Evolutionary conservation across 129 eudicot species (phyloP), one percentile per base, ranked within the genome.

Genomic region (Cynara cardunculus): DNA sequence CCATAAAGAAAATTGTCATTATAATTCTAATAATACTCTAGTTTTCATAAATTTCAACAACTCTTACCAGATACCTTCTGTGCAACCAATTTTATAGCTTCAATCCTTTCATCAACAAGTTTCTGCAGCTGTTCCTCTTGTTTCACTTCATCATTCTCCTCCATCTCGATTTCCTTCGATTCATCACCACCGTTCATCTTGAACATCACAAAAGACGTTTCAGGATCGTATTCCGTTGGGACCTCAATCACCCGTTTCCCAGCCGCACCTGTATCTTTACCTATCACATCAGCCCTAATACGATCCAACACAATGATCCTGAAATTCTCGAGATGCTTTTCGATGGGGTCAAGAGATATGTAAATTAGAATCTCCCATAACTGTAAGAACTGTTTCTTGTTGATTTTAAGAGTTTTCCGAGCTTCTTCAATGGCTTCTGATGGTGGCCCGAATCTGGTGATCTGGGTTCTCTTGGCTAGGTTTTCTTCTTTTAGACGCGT

Each of bases 341-440:
- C 96, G 11, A 86, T 69, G 14, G 90, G 92, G 72, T 89, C 94
- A 13, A 94, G 90, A 37, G 86, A 76, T 3, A 90, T 66, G 34
- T 92, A 94, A 72, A 92, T 81, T 37, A 94, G 88, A 62, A 94
- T 86, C 85, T 94, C 99, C 99, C 99, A 94, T 26, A 96, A 90
- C 62, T 90, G 96, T 3, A 77, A 25, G 73, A 94, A 94, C 81
- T 94, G 99, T 64, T 78, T 89, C 90, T 89, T 94, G 88, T 92
- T 94, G 79, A 94, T 94, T 72, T 90, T 94, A 80, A 94, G 80
- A 24, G 24, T 62, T 83, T 85, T 90, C 78, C 99, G 88, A 28
- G 84, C 99, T 35, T 85, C 90, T 80, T 90, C 97, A 37, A 89
- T 69, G 31, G 81, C 88, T 28, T 82, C 83, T 13, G 37, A 26